These are phyloP conservation scores for Pseudogymnoascus destructans DNA, from an alignment of 2,329 filamentous ascomycete genomes.

Conservation along the genomic window DNA sequence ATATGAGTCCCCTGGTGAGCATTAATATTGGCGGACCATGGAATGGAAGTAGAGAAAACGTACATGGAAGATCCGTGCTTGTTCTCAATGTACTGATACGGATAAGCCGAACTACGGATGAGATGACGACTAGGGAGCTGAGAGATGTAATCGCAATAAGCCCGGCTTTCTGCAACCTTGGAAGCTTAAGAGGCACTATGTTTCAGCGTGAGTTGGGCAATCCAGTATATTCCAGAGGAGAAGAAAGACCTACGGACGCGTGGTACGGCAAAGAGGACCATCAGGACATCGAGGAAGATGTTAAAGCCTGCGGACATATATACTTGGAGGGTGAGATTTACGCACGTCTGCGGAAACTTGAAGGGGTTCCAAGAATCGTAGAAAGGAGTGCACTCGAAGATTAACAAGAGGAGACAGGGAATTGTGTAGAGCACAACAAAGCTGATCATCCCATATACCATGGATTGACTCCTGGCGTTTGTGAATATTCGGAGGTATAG, in stretches of 20 bases:
- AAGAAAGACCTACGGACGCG: slow-evolving; percentile 13
- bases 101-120: slow-evolving; percentile 11
- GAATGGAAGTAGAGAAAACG: not conserved
- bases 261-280: slow-evolving; percentile 18
- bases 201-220: not conserved
- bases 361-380: slow-evolving; percentile 13
- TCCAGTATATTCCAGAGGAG: not conserved
- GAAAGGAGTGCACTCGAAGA: slow-evolving; percentile 15
- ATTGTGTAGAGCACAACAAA: slow-evolving; percentile 12
- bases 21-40: not conserved
- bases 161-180: slow-evolving; percentile 14
- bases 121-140: slow-evolving; percentile 15
- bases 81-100: not conserved
- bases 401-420: slow-evolving; percentile 11
- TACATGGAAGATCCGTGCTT: slow-evolving; percentile 14
- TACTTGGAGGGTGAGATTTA: slow-evolving; percentile 6
- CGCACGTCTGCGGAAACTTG: slow-evolving; percentile 11
- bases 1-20: slow-evolving; percentile 11
- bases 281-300: slow-evolving; percentile 13
- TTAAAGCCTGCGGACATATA: slow-evolving; percentile 12
- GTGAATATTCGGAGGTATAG: slow-evolving; percentile 15
- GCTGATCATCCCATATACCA: slow-evolving; percentile 10
- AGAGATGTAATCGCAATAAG: slow-evolving; percentile 14
- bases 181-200: slow-evolving; percentile 15
- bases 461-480: slow-evolving; percentile 9